These are phyloP conservation scores for Lineolata rhizophorae DNA, from an alignment of 495 filamentous ascomycete species.

Conservation along the genomic window DNA sequence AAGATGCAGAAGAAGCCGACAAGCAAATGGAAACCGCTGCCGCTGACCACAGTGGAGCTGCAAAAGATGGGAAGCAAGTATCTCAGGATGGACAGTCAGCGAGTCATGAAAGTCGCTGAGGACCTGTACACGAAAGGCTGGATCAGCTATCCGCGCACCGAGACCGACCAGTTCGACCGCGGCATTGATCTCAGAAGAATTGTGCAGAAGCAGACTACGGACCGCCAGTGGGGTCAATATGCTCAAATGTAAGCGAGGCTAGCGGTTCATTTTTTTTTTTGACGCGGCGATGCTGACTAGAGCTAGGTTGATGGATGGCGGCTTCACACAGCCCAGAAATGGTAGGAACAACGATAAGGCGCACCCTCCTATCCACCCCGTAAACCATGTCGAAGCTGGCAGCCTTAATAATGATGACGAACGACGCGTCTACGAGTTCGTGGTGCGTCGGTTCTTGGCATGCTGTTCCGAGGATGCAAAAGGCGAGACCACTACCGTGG, in stretches of 20 bases:
- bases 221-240: slow-evolving; percentile 57
- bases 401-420: slow-evolving; percentile 33
- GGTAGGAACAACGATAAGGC: slow-evolving; percentile 87
- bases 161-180: slow-evolving; percentile 89
- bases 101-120: slow-evolving; percentile 79
- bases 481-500: slow-evolving; percentile 64
- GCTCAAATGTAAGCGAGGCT: slow-evolving; percentile 27
- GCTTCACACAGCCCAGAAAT: slow-evolving; percentile 58
- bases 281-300: background rate
- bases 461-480: slow-evolving; percentile 91
- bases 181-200: slow-evolving; percentile 68
- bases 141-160: slow-evolving; percentile 91
- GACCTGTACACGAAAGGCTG: slow-evolving; percentile 81
- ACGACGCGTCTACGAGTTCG: slow-evolving; percentile 73
- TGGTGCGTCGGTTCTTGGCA: slow-evolving; percentile 82
- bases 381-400: slow-evolving; percentile 46
- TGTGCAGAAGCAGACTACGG: slow-evolving; percentile 63
- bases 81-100: slow-evolving; percentile 62
- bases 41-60: slow-evolving; percentile 92
- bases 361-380: slow-evolving; percentile 90
- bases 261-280: background rate
- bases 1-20: slow-evolving; percentile 79
- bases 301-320: slow-evolving; percentile 46
- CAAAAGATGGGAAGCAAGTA: slow-evolving; percentile 86
- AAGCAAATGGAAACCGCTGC: slow-evolving; percentile 82